Evolutionary conservation across 306 rosid genomes (phyloP).

Genomic region (Medicago arabica): DNA sequence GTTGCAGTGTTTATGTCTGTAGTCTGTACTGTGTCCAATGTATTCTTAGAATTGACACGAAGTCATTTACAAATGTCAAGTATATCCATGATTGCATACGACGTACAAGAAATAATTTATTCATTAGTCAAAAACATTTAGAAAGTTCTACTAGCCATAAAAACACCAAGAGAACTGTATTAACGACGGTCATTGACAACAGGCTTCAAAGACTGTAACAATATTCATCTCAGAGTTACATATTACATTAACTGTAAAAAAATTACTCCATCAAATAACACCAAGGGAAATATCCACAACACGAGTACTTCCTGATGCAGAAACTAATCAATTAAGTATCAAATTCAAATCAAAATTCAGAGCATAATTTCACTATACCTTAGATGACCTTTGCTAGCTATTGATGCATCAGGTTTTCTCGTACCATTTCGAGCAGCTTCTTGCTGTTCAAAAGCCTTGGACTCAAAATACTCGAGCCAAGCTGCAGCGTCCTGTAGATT

Average conservation of each 20-base stretch:
- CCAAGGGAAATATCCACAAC: constrained; percentile 11
- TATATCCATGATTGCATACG: constrained; percentile 11
- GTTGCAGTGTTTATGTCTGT: background rate
- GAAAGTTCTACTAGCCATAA: background rate
- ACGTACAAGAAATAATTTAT: constrained; percentile 8
- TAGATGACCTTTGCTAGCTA: constrained; percentile 98
- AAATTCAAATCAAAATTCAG: constrained; percentile 14
- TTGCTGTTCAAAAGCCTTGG: constrained; percentile 99
- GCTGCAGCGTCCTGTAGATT: constrained; percentile 95
- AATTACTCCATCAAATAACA: constrained; percentile 5
- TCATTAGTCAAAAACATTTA: constrained; percentile 1
- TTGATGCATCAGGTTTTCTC: constrained; percentile 94
- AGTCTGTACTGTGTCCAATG: constrained; percentile 8
- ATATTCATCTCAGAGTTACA: constrained; percentile 12
- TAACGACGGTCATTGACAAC: constrained; percentile 25
- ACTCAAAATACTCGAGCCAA: constrained; percentile 99
- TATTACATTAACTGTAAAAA: constrained; percentile 3
- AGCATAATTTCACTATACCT: constrained; percentile 60
- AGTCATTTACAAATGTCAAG: constrained; percentile 1
- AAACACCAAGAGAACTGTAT: constrained; percentile 36
- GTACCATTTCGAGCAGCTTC: constrained; percentile 99
- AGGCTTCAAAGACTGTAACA: constrained; percentile 28
- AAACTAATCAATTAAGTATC: constrained; percentile 18
- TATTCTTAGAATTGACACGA: constrained; percentile 24
- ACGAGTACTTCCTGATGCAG: constrained; percentile 23